Evolutionary conservation across 257 asterid genomes (phyloP).

Genomic region (Gynochthodes officinalis): DNA sequence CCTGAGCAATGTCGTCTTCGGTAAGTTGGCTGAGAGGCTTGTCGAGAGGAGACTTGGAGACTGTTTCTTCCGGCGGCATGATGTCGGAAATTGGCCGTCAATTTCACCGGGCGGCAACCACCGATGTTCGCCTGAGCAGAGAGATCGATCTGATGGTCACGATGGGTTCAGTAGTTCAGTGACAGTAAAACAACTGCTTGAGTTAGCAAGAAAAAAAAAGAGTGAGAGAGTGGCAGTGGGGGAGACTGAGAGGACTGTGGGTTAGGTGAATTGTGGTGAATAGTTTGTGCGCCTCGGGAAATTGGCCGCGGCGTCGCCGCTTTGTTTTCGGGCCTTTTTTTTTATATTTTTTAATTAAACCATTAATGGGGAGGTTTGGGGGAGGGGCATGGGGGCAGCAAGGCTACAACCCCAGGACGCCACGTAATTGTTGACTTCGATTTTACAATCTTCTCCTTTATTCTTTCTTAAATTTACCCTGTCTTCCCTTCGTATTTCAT

Average conservation of each 20-base stretch:
- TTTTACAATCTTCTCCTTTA: slow-evolving; percentile 22
- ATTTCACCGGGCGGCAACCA: slow-evolving; percentile 19
- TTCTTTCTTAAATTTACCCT: background rate
- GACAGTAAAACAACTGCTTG: background rate
- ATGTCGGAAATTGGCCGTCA: slow-evolving; percentile 43
- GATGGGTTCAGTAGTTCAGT: slow-evolving; percentile 9
- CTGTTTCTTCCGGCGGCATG: slow-evolving; percentile 52
- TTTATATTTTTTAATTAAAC: slow-evolving; percentile 4
- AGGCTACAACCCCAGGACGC: slow-evolving; percentile 60
- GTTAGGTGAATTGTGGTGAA: slow-evolving; percentile 22
- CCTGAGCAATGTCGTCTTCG: slow-evolving; percentile 98
- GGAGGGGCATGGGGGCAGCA: slow-evolving; percentile 23
- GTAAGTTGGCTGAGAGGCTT: slow-evolving; percentile 88
- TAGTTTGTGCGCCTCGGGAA: slow-evolving; percentile 30
- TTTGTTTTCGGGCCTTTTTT: slow-evolving; percentile 24
- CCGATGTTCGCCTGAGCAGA: slow-evolving; percentile 14
- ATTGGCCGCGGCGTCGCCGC: slow-evolving; percentile 59
- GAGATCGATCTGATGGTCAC: slow-evolving; percentile 25
- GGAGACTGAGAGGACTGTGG: slow-evolving; percentile 10
- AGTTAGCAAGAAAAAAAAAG: background rate
- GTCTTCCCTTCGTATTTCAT: slow-evolving; percentile 7
- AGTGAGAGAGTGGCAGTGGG: slow-evolving; percentile 3
- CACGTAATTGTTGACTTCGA: slow-evolving; percentile 38
- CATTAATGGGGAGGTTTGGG: slow-evolving; percentile 23
- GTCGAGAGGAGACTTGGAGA: slow-evolving; percentile 69